Conservation (phyloP, 305 asterid species). For the Fraxinus sp. region DNA sequence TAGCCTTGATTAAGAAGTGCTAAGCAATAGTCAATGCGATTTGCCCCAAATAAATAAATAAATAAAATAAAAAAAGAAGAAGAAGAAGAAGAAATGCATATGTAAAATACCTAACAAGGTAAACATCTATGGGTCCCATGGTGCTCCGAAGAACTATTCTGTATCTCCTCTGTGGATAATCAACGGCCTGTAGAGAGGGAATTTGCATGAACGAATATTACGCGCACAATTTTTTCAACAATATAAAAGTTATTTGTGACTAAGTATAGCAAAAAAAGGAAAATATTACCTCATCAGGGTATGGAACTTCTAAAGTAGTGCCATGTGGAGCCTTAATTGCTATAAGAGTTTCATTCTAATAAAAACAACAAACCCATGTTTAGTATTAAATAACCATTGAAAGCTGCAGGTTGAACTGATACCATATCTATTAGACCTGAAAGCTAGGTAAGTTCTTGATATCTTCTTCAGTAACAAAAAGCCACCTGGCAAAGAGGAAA, state of each 20-base stretch:
- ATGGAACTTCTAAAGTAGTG: slow-evolving; percentile 87
- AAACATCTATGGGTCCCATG: background rate
- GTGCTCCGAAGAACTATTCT: background rate
- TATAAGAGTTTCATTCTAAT: slow-evolving; percentile 83
- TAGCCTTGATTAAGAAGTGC: slow-evolving; percentile 14
- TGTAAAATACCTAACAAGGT: slow-evolving; percentile 13
- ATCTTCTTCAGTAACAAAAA: slow-evolving; percentile 85
- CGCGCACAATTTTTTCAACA: background rate
- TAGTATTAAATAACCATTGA: background rate
- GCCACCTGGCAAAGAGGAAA: slow-evolving; percentile 54
- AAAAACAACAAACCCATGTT: slow-evolving; percentile 13
- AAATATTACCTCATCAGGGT: slow-evolving; percentile 78
- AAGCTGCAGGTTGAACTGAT: background rate
- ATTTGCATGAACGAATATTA: background rate
- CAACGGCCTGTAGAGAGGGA: slow-evolving; percentile 61
- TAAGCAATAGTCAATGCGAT: background rate
- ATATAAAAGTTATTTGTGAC: background rate
- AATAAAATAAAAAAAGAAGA: background rate
- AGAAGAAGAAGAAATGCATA: background rate
- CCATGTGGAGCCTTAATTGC: slow-evolving; percentile 42
- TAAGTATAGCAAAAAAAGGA: background rate
- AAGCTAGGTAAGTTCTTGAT: slow-evolving; percentile 76
- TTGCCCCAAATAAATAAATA: background rate
- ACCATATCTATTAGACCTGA: slow-evolving; percentile 52
- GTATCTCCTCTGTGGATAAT: slow-evolving; percentile 46